Base-by-base conservation (phyloP, 768 basidiomycete species). In the Saitozyma podzolica region DNA sequence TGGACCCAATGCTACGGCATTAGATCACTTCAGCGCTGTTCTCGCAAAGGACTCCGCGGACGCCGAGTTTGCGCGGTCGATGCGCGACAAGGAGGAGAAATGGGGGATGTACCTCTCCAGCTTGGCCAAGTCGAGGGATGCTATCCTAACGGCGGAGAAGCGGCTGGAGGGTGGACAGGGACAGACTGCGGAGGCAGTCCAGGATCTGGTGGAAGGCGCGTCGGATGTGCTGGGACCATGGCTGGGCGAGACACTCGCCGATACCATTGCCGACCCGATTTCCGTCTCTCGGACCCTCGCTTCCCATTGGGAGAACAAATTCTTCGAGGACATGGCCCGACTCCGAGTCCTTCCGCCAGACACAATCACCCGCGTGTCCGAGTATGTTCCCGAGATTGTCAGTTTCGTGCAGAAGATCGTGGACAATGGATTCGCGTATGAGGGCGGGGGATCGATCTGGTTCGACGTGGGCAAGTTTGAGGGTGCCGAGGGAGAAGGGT, bases 301-400 rank as follows among this genome's bases (percentile, higher is more conserved):
- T 0, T 85, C 89, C 8, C 86, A 87, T 76, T 97, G 93, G 93
- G 96, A 98, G 80, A 82, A 81, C 40, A 85, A 87, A 58, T 99
- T 93, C 82, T 92, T 95, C 82, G 82, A 86, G 40, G 93, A 97
- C 73, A 99, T 99, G 96, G 81, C 82, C 14, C 86, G 88, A n/a
- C 84, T 99, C 16, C 85, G 85, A 65, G 89, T 98, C 47, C 87
- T 88, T 61, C 86, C 88, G 19, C 93, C 96, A 16, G 92, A 95
- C 77, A 91, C 87, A 5, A 80, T 97, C 58, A 98, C 96, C 0
- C 88, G 95, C 48, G 96, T 98, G 6, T 94, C 94, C 1, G 96
- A 98, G 80, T 99, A 92, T 79, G 88, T 99, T 8, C 91, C 93
- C 4, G 94, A 98, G 80, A 91, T 97, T 66, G 91, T 93, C 54